Base-by-base conservation (phyloP, 208 protist genomes). In the Trypanosoma rangeli region DNA sequence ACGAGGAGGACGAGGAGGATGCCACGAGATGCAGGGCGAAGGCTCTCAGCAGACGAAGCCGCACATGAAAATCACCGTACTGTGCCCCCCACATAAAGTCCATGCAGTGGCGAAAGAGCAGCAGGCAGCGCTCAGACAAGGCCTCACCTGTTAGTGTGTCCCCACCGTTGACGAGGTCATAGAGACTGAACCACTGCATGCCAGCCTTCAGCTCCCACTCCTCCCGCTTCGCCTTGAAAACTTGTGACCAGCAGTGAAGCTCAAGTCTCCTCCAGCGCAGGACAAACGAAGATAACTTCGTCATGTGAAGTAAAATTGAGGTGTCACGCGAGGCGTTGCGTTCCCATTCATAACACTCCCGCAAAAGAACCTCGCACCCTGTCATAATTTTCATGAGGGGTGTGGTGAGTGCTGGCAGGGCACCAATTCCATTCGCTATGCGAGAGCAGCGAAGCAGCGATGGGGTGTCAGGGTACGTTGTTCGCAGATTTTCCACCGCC, bases 211-310 rank as follows among this genome's bases (percentile, higher is more conserved):
- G 70, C 66, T 89, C 86, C 28, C 79, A 88, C 64, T 95, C 87
- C 29, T 91, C 79, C 13, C 79, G 76, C 78, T 95, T 95, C 12
- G 85, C 84, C 24, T 81, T 73, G 62, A 98, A 95, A 35, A 98
- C 82, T 60, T 87, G 76, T 26, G 86, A 79, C 97, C 98, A 99
- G 80, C 85, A 94, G 63, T 98, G 85, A 56, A 99, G 76, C 82
- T 99, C 98, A 31, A 99, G 76, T 48, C 94, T 87, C 44, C 98
- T 89, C 98, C 98, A 99, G 24, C 98, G 93, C 24, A 98, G 80
- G 59, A 99, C 93, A 62, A 99, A 92, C 12, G 78, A 70, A 10
- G 85, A 94, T 3, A 98, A 78, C 58, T 87, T 71, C 37, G 85
- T 90, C 69, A 98, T 94, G 79, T 98, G 86, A 9, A 54, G 46